Base-by-base conservation (phyloP, 345 rosid species). In the Anastatica hierochuntica region DNA sequence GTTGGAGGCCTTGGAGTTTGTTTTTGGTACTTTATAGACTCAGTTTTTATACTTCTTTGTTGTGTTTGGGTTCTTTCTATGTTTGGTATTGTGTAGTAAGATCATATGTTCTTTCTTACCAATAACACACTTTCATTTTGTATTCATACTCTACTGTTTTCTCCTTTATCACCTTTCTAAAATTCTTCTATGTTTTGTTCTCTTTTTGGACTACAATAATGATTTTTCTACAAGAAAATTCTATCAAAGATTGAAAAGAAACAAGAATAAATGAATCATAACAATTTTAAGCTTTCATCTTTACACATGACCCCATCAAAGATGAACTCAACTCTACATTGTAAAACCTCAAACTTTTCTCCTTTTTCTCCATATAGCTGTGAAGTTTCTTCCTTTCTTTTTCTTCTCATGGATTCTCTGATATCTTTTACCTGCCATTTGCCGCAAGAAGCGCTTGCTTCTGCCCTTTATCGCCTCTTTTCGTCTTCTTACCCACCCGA, bases 401-500 rank as follows among this genome's bases (percentile, higher is more conserved):
- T 5, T 20, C 35, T 41, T 26, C 49, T 43, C 40, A 29, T 42
- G 9, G 40, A 3, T 40, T 44, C 30, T 55, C 18, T 50, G 53
- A 5, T 35, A 10, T 19, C 8, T 33, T n/a, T 67, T 44, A 67
- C 33, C 62, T 38, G 41, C 72, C 72, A 14, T 54, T 67, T 31
- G 66, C 59, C 34, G 66, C 59, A 31, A 39, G 55, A 37, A 27
- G 46, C 26, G 18, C 39, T 53, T 18, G 51, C 17, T 10, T 19
- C 18, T 33, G 74, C 43, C 67, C 64, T 0, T 47, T 61, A 53
- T 61, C 49, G 10, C 47, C 62, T 49, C 37, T 65, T 4, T 53
- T 43, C 60, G 67, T 76, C 51, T 60, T 71, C 81, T 87, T 84
- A 60, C 68, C 88, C 6, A 17, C 24, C 5, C 83, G 82, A 54